These are phyloP conservation scores for Pyrenochaeta sp. DNA, from an alignment of 2,329 filamentous ascomycete genomes.

Conservation along the genomic window DNA sequence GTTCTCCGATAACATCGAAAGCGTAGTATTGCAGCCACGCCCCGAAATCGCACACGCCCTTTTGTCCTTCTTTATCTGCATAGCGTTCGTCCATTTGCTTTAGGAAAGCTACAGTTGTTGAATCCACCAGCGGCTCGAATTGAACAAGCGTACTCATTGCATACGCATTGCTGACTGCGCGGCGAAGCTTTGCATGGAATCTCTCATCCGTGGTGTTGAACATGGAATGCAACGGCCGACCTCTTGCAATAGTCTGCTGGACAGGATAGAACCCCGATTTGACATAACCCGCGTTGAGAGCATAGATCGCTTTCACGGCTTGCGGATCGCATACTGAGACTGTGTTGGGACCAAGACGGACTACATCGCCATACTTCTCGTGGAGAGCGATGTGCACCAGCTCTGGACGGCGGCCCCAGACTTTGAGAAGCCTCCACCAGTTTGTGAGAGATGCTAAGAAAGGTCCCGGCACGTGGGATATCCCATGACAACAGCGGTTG, in stretches of 20 bases:
- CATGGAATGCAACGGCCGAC: conserved; percentile 19
- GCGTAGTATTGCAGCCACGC: conserved; percentile 45
- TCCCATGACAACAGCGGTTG: too few species aligned
- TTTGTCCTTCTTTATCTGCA: conserved; percentile 4
- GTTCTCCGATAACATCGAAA: conserved; percentile 48
- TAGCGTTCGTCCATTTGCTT: conserved; percentile 13
- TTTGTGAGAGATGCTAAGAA: conserved; percentile 70
- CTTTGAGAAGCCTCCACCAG: conserved; percentile 73
- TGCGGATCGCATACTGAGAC: conserved; percentile 75
- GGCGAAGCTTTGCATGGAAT: conserved; percentile 42
- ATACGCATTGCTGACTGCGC: conserved; percentile 49
- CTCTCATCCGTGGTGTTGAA: conserved; percentile 52
- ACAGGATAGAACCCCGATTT: conserved; percentile 40
- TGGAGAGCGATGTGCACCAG: conserved; percentile 62
- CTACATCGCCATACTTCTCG: conserved; percentile 73
- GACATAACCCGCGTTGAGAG: conserved; percentile 13
- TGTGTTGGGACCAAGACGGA: conserved; percentile 82
- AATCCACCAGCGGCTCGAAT: conserved; percentile 32
- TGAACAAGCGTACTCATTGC: conserved; percentile 49
- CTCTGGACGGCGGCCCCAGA: conserved; percentile 63
- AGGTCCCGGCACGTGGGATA: conserved; percentile 70
- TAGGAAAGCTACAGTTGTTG: conserved; percentile 27
- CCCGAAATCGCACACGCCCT: conserved; percentile 21
- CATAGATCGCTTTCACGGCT: conserved; percentile 43
- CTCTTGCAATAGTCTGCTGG: conserved; percentile 32